These are phyloP conservation scores for Colletotrichum ledebouriae DNA, from an alignment of 2,329 filamentous ascomycete species.

Conservation along the genomic window DNA sequence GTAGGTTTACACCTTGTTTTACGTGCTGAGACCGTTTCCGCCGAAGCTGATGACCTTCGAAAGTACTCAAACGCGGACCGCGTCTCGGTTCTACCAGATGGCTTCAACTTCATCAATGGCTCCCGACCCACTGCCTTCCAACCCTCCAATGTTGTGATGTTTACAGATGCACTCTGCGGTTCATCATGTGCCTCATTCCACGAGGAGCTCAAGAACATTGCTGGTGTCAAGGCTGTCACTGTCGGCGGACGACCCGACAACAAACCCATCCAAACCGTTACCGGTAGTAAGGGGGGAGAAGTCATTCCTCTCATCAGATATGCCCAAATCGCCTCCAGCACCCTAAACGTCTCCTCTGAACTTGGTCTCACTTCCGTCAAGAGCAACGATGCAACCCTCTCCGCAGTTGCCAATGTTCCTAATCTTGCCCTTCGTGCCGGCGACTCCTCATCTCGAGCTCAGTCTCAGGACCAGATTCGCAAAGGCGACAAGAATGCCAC, in stretches of 20 bases:
- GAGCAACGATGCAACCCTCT: conserved; percentile 1
- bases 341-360: conserved; percentile 1
- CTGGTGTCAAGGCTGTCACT: conserved; percentile 15
- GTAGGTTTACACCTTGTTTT: background rate
- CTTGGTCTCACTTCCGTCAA: conserved; percentile 4
- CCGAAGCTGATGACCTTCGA: background rate
- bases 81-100: conserved; percentile 8
- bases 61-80: conserved; percentile 6
- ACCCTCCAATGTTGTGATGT: conserved; percentile 9
- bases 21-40: background rate
- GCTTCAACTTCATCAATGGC: conserved; percentile 10
- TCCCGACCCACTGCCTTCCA: conserved; percentile 7
- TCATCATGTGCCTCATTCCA: conserved; percentile 14
- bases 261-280: conserved; percentile 6
- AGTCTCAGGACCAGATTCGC: conserved; percentile 8
- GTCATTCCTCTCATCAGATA: conserved; percentile 8
- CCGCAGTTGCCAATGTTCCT: conserved; percentile 2
- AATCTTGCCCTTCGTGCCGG: conserved; percentile 3
- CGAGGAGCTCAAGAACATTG: conserved; percentile 16
- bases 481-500: conserved; percentile 6
- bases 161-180: conserved; percentile 6
- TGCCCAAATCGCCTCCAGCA: background rate
- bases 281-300: conserved; percentile 7
- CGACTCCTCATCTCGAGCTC: conserved; percentile 4
- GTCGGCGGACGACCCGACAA: conserved; percentile 14